Conservation (phyloP, 1,139 yeast genomes). For the Protomyces gravidus region DNA sequence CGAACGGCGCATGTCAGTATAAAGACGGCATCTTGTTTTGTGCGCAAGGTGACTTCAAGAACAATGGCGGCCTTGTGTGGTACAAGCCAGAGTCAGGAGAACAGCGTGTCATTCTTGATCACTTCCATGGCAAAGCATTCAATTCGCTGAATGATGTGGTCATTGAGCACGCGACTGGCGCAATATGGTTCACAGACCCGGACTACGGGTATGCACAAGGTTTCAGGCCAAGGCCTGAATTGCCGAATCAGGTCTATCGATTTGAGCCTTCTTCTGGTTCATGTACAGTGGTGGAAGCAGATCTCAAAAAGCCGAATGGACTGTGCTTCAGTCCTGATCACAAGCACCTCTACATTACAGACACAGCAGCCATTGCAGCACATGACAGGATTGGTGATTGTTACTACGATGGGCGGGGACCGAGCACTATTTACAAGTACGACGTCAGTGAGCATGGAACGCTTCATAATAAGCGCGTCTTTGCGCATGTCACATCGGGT, state of each 20-base stretch:
- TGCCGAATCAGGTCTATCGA: slow-evolving; percentile 31
- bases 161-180: slow-evolving; percentile 32
- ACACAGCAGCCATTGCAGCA: slow-evolving; percentile 31
- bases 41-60: slow-evolving; percentile 29
- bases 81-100: slow-evolving; percentile 28
- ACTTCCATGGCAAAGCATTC: slow-evolving; percentile 31
- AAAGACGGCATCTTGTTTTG: slow-evolving; percentile 30
- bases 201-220: slow-evolving; percentile 33
- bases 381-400: slow-evolving; percentile 30
- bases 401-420: slow-evolving; percentile 16
- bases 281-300: slow-evolving; percentile 29
- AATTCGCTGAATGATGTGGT: slow-evolving; percentile 33
- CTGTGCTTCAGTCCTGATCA: slow-evolving; percentile 33
- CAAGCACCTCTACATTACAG: slow-evolving; percentile 31
- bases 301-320: slow-evolving; percentile 31
- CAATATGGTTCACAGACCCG: slow-evolving; percentile 33
- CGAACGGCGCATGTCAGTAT: slow-evolving; percentile 32
- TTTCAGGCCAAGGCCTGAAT: slow-evolving; percentile 30
- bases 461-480: slow-evolving; percentile 2
- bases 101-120: slow-evolving; percentile 25
- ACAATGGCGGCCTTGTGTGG: slow-evolving; percentile 25
- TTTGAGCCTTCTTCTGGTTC: slow-evolving; percentile 27
- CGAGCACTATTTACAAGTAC: slow-evolving; percentile 31
- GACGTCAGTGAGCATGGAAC: slow-evolving; percentile 21
- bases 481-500: slow-evolving; percentile 34